Conservation (phyloP, 225 moss, liverwort and hornwort species). For the Marchantia polymorpha region DNA sequence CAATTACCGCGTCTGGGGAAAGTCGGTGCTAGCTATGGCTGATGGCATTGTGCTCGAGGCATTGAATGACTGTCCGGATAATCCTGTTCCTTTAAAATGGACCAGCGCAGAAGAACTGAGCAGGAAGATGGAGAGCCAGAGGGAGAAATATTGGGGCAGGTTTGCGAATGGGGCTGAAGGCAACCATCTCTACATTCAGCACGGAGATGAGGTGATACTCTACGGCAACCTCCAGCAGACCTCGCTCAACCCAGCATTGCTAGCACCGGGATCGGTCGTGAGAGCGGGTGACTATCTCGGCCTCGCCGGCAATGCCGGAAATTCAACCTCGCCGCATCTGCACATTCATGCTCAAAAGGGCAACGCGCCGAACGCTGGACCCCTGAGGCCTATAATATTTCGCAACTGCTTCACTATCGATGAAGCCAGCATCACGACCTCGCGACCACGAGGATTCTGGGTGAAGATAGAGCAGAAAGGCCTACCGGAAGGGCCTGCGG, state of each 20-base stretch:
- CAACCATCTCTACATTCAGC: constrained; percentile 18
- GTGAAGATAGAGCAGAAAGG: neutral
- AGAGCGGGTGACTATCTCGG: constrained; percentile 8
- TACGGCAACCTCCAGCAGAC: constrained; percentile 10
- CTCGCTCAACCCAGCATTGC: neutral
- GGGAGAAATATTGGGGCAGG: neutral
- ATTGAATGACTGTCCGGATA: constrained; percentile 15
- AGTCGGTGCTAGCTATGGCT: constrained; percentile 14
- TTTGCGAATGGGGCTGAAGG: constrained; percentile 10
- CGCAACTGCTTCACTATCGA: constrained; percentile 10
- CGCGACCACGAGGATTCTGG: constrained; percentile 11
- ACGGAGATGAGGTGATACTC: constrained; percentile 13
- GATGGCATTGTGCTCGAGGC: constrained; percentile 10
- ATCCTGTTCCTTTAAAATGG: constrained; percentile 7
- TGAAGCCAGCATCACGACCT: neutral
- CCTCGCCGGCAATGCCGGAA: constrained; percentile 9
- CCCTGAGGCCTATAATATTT: constrained; percentile 2
- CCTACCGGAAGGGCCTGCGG: constrained; percentile 8
- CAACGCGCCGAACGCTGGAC: neutral
- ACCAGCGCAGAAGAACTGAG: neutral
- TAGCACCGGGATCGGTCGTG: neutral
- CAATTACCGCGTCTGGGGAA: constrained; percentile 13
- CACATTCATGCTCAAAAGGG: constrained; percentile 16
- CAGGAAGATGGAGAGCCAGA: constrained; percentile 12
- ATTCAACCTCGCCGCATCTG: constrained; percentile 5